These are phyloP conservation scores for Penicillium aurantiogriseum DNA, from an alignment of 2,329 filamentous ascomycete genomes.

Conservation along the genomic window DNA sequence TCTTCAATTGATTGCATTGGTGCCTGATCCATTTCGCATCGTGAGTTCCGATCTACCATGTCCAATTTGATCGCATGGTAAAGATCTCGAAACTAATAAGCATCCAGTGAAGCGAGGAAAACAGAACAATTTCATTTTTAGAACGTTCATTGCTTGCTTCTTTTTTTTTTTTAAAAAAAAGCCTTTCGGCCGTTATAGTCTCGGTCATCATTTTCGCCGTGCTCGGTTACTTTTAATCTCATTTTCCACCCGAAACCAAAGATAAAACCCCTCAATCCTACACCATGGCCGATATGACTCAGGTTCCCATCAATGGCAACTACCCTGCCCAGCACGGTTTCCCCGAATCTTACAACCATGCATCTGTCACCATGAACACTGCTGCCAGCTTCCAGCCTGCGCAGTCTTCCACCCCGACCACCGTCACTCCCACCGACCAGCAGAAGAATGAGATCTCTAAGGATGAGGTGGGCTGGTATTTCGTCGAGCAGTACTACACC, in stretches of 20 bases:
- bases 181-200: neutral
- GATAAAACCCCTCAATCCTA: constrained; percentile 15
- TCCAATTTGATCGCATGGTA: constrained; percentile 2
- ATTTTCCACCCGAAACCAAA: constrained; percentile 13
- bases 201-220: constrained; percentile 4
- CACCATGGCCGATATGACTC: constrained; percentile 43
- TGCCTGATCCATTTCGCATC: constrained; percentile 30
- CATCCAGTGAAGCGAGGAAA: constrained; percentile 25
- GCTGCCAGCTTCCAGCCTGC: constrained; percentile 41
- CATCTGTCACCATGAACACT: constrained; percentile 35
- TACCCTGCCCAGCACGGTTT: constrained; percentile 42
- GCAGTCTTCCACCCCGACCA: constrained; percentile 41
- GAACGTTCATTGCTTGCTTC: constrained; percentile 15
- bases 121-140: constrained; percentile 19
- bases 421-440: constrained; percentile 36
- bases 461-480: constrained; percentile 98
- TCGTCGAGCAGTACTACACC: constrained; percentile 98
- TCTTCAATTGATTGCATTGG: constrained; percentile 24
- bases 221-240: constrained; percentile 19
- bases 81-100: constrained; percentile 21
- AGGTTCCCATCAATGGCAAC: constrained; percentile 44
- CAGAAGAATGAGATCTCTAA: constrained; percentile 59
- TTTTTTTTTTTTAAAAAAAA: constrained; percentile 10
- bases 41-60: constrained; percentile 22
- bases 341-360: constrained; percentile 38